These are phyloP conservation scores for Malassezia equina DNA, from an alignment of 1,284 basidiomycete genomes.

Conservation along the genomic window DNA sequence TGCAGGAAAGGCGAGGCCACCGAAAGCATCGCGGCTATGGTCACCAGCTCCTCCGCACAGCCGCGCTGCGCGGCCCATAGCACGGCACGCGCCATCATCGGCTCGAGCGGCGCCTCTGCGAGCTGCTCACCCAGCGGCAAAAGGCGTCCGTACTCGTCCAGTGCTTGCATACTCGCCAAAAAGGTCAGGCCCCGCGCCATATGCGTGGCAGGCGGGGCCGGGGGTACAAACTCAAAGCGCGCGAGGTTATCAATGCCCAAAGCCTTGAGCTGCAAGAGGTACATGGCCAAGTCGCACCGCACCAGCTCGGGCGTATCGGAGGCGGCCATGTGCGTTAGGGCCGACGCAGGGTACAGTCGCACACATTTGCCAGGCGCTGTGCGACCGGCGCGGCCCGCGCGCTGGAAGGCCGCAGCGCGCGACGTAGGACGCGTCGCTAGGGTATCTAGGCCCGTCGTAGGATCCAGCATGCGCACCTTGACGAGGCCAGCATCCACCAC, in stretches of 20 bases:
- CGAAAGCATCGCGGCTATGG: conserved; percentile 87
- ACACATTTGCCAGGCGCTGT: conserved; percentile 75
- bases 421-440: conserved; percentile 46
- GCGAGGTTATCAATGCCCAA: conserved; percentile 75
- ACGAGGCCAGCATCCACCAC: conserved; percentile 94
- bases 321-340: conserved; percentile 56
- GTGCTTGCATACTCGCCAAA: conserved; percentile 51
- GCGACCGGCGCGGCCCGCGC: conserved; percentile 49
- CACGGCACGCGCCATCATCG: conserved; percentile 52
- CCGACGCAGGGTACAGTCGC: conserved; percentile 69
- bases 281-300: conserved; percentile 73
- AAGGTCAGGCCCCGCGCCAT: conserved; percentile 71
- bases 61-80: conserved; percentile 69
- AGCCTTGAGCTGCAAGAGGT: conserved; percentile 82
- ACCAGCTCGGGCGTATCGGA: conserved; percentile 79
- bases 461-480: conserved; percentile 57
- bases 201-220: conserved; percentile 69
- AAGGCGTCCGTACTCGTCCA: conserved; percentile 53
- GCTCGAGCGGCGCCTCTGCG: conserved; percentile 55
- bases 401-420: conserved; percentile 47
- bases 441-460: conserved; percentile 44
- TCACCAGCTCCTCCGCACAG: conserved; percentile 86
- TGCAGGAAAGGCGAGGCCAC: conserved; percentile 41
- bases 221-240: conserved; percentile 77
- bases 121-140: conserved; percentile 54